Conservation (phyloP, 192 early-diverging fungal genomes). For the Coemansia sp. region DNA sequence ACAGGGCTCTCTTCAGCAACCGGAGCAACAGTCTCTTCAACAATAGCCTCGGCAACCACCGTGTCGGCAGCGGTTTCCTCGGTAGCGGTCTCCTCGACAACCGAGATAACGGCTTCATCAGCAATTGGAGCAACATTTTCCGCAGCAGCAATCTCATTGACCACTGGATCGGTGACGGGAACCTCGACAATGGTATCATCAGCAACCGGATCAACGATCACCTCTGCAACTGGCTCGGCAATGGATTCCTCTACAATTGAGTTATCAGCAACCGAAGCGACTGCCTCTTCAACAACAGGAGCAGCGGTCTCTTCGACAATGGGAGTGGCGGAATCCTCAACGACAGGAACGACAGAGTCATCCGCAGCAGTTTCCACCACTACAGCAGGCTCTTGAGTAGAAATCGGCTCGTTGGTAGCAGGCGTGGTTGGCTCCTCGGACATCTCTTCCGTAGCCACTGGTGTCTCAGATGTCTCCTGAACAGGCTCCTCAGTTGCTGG, state of each 20-base stretch:
- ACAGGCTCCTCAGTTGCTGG: neutral
- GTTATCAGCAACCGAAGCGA: neutral
- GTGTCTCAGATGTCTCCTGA: too few species aligned
- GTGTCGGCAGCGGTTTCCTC: neutral
- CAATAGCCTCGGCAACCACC: neutral
- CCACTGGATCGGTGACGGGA: neutral
- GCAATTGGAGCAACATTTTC: neutral
- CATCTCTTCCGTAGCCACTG: neutral
- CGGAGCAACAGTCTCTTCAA: neutral
- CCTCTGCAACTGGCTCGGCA: conserved; percentile 4
- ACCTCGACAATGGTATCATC: neutral
- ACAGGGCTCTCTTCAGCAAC: neutral
- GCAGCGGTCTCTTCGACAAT: neutral
- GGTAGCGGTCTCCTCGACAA: neutral
- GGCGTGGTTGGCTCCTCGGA: neutral
- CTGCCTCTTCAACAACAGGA: conserved; percentile 1
- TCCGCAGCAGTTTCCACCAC: neutral
- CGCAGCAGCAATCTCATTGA: neutral
- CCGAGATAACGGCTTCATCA: neutral
- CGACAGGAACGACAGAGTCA: neutral
- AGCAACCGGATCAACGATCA: neutral
- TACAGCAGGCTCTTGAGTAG: neutral
- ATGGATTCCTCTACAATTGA: neutral
- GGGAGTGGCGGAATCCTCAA: neutral
- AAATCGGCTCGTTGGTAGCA: neutral